phyloP scores from a whole-genome alignment of 2,329 filamentous ascomycete genomes.

The Hymenoscyphus fructigenus region DNA sequence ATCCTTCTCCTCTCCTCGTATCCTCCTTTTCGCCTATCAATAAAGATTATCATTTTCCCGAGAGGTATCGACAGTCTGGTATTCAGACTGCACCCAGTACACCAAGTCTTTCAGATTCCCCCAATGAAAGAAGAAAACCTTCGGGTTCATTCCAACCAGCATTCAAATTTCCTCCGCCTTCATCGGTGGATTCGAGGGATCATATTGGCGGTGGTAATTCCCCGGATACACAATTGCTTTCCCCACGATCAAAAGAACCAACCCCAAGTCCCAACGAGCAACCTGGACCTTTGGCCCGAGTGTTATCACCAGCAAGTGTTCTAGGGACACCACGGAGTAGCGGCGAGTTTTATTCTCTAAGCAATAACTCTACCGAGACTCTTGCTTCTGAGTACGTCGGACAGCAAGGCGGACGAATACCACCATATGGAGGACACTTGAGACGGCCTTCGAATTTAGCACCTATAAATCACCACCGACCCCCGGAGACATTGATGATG shows the following conservation, averaged over 20 bases:
- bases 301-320: conserved; percentile 75
- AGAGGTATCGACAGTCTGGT: conserved; percentile 27
- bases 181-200: conserved; percentile 18
- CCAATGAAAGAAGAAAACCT: conserved; percentile 37
- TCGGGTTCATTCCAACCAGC: conserved; percentile 40
- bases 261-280: conserved; percentile 56
- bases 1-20: conserved; percentile 38
- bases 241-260: conserved; percentile 32
- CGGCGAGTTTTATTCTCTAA: conserved; percentile 90
- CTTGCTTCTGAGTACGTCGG: conserved; percentile 83
- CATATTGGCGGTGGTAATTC: conserved; percentile 13
- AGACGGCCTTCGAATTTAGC: conserved; percentile 47
- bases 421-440: conserved; percentile 42
- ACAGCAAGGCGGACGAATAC: conserved; percentile 45
- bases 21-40: conserved; percentile 33
- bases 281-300: conserved; percentile 59
- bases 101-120: conserved; percentile 39
- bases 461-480: conserved; percentile 44
- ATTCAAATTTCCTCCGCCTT: conserved; percentile 56
- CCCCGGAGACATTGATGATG: conserved; percentile 90
- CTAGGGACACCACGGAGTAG: conserved; percentile 84
- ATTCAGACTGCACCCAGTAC: conserved; percentile 41
- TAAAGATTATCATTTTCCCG: conserved; percentile 28
- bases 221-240: conserved; percentile 27
- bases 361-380: conserved; percentile 94